phyloP scores from a whole-genome alignment of 768 basidiomycete genomes.

The Boletus bicolor region DNA sequence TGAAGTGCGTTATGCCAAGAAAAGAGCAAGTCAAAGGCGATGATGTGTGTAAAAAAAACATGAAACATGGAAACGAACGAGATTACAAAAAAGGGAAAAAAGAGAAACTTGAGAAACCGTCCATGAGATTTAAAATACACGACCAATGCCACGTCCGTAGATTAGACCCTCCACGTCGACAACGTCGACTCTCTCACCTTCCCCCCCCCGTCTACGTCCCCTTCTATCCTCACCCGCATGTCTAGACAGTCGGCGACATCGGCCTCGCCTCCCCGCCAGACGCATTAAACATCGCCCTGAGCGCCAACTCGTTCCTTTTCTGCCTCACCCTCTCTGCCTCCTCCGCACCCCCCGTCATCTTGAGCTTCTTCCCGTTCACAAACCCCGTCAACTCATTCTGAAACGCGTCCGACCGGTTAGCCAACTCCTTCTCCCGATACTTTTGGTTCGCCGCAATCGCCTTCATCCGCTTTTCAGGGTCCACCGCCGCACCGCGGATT shows the following conservation, averaged over 20 bases:
- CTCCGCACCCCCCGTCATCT: slow-evolving; percentile 94
- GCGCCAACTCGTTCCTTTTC: slow-evolving; percentile 74
- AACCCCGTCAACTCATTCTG: slow-evolving; percentile 82
- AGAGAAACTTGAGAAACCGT: not conserved
- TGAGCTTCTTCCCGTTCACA: slow-evolving; percentile 82
- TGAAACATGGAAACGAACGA: not conserved
- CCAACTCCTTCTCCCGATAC: slow-evolving; percentile 72
- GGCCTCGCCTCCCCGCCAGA: slow-evolving; percentile 6
- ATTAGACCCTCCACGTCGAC: not conserved
- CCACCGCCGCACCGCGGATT: slow-evolving; percentile 77
- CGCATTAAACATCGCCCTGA: slow-evolving; percentile 82
- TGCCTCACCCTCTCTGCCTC: slow-evolving; percentile 87
- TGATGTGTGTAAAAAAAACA: not conserved
- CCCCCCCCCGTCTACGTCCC: not conserved
- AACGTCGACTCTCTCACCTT: not conserved
- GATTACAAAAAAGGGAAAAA: not conserved
- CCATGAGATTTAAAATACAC: not conserved
- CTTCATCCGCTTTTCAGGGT: slow-evolving; percentile 81
- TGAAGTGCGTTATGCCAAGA: no score
- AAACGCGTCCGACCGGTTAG: slow-evolving; percentile 74
- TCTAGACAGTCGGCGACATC: slow-evolving; percentile 9
- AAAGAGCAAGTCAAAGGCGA: no score
- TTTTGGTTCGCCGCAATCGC: slow-evolving; percentile 90
- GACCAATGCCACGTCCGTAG: not conserved
- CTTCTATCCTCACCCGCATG: not conserved